A percentile compares a stretch with the other conserved stretches of the same genome.
Evolutionary conservation across 305 asterid genomes (phyloP).

Genomic region (Ajuga reptans): DNA sequence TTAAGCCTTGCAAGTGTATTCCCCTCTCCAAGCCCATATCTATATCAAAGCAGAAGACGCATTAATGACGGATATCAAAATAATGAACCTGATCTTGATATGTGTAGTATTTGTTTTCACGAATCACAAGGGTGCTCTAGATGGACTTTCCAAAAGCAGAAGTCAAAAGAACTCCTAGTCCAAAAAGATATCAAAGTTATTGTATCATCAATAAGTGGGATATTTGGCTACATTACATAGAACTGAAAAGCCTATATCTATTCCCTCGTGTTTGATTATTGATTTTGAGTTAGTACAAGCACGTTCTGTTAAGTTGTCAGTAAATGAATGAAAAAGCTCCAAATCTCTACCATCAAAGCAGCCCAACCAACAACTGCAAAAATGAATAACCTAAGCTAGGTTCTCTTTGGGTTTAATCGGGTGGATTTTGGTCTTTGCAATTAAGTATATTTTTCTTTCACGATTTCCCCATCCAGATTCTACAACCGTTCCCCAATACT

Average conservation of each 20-base stretch:
- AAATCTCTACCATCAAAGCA: not conserved
- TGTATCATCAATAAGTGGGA: not conserved
- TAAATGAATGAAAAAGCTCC: not conserved
- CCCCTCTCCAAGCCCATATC: conserved; percentile 87
- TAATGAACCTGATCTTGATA: not conserved
- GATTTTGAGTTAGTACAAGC: not conserved
- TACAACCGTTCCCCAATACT: no score
- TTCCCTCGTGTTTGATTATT: not conserved
- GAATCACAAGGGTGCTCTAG: not conserved
- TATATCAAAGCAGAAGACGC: conserved; percentile 27
- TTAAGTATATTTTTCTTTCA: no score
- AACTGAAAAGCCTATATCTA: not conserved
- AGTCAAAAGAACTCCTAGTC: not conserved
- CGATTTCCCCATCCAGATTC: no score
- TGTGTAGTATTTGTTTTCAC: not conserved
- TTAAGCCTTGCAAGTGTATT: conserved; percentile 64
- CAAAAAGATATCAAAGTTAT: not conserved
- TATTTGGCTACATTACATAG: not conserved
- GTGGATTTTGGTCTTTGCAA: no score
- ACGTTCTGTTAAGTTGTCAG: not conserved
- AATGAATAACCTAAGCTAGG: not conserved
- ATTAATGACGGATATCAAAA: conserved; percentile 10
- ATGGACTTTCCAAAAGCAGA: not conserved
- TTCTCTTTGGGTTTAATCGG: no score
- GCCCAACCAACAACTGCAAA: not conserved